Base-by-base conservation (phyloP, 2,329 filamentous ascomycete genomes). In the Allantophomopsis cytisporea region DNA sequence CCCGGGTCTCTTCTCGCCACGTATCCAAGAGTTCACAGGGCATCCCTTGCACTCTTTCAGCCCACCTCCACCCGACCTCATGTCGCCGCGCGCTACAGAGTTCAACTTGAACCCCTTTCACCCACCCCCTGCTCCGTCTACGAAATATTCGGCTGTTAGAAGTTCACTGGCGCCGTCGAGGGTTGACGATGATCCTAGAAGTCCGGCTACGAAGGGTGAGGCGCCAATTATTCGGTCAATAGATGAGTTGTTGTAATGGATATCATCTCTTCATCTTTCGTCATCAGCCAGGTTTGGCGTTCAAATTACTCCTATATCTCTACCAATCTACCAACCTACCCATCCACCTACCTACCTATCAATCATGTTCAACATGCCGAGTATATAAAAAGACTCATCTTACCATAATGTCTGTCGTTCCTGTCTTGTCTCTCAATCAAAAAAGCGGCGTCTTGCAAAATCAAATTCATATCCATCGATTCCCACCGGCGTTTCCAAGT, bases 171-270 rank as follows among this genome's bases (percentile, higher is more conserved):
- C 12, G 12, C 16, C 32, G 32, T 7, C 32, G 14, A 15, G 47
- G 12, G 40, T 46, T 8, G 42, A 44, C 12, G 67, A 70, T 21
- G 81, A 88, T 53, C 83, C 83, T 12, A 65, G 83, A 49, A 87
- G 82, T 54, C 83, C 83, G 13, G 79, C 81, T 1, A 83, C 80
- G 11, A 75, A 73, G 51, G 82, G 83, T 31, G 80, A 82, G 55
- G 76, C 75, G 42, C 80, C 83, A 3, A 87, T 89, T 44, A 75
- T 78, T 38, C 69, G 83, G 41, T 87, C 80, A 42, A 89, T 89
- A 51, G 80, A 84, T 55, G 82, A 87, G 52, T 65, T 86, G 38
- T 64, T 88, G 58, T 87, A 68, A 69, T 41, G 13, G 15, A 14
- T 36, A 36, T 34, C 16, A 34, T 15, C 8, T 34, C 8, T 34